Base-by-base conservation (phyloP, 768 basidiomycete species). In the Tulasnella calospora region DNA sequence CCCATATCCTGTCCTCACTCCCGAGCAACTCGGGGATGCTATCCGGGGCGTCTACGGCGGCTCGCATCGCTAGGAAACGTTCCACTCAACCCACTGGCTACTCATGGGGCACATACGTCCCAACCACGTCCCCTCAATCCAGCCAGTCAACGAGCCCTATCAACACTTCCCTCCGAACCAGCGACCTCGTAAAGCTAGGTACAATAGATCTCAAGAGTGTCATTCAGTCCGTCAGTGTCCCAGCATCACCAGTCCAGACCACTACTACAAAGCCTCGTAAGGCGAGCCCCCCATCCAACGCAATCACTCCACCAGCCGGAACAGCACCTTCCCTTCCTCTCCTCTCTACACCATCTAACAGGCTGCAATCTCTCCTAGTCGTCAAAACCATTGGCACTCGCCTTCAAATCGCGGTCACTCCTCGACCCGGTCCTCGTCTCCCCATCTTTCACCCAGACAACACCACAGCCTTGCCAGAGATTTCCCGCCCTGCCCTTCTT, bases 381-480 rank as follows among this genome's bases (percentile, higher is more conserved):
- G 15, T 35, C 47, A 27, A 57, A 36, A 40, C n/a, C 33, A 27
- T 8, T 33, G 57, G 33, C 3, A 35, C 61, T 27, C 55, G 47
- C 12, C 36, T 76, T 5, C 75, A 61, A 12, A 76, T 76, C 47
- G 27, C 75, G 17, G 36, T 78, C 44, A 40, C 51, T 9, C 71
- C 77, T 30, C 77, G 77, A 27, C 77, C 69, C 33, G 69, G 44
- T 19, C 67, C 69, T 78, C 77, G 77, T 44, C 69, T 78, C 35
- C 77, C 77, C 44, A 67, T 78, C 77, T 78, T 78, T 44, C 77
- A 78, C 47, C 77, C 77, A 71, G 67, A 51, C 77, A 72, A 78
- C 69, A 78, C 67, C 19, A 73, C 69, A 41, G 67, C 41, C 61
- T 38, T 78, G 21, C 77, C 77, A 33, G 77, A 78, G 33, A 78